Conservation (phyloP, 1,139 yeast genomes). For the Starmera stellimalicola region DNA sequence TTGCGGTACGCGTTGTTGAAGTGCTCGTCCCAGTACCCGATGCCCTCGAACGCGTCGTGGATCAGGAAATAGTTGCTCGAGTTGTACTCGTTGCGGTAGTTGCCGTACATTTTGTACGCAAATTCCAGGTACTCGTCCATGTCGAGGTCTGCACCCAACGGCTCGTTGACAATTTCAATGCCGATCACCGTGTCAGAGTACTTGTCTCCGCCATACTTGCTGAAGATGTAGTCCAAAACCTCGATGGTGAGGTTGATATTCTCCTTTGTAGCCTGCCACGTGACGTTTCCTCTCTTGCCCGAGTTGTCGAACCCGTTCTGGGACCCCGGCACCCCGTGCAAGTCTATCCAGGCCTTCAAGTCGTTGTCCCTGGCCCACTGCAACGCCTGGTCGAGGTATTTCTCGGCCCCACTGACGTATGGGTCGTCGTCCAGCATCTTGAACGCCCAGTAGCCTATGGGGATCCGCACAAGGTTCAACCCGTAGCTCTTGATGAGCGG, state of each 20-base stretch:
- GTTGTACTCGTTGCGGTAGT: slow-evolving; percentile 27
- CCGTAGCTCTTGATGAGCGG: slow-evolving; percentile 37
- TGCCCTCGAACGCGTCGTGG: slow-evolving; percentile 48
- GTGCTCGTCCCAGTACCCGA: slow-evolving; percentile 42
- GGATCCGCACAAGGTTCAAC: slow-evolving; percentile 53
- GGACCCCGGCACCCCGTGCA: slow-evolving; percentile 61
- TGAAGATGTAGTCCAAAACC: slow-evolving; percentile 34
- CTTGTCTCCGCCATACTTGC: slow-evolving; percentile 33
- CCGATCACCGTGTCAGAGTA: slow-evolving; percentile 47
- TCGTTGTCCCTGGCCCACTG: slow-evolving; percentile 43
- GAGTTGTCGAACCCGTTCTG: slow-evolving; percentile 69
- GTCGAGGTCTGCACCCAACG: slow-evolving; percentile 38
- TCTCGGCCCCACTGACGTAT: slow-evolving; percentile 42
- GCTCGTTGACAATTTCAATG: slow-evolving; percentile 58
- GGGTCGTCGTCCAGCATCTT: slow-evolving; percentile 39
- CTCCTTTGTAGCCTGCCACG: slow-evolving; percentile 39
- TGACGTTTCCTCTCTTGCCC: slow-evolving; percentile 41
- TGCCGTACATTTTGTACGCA: slow-evolving; percentile 32
- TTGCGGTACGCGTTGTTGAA: slow-evolving; percentile 25
- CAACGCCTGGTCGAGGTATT: slow-evolving; percentile 43
- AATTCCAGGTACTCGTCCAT: slow-evolving; percentile 29
- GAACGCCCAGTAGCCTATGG: slow-evolving; percentile 66
- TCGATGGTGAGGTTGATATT: slow-evolving; percentile 34
- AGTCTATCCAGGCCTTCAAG: slow-evolving; percentile 50
- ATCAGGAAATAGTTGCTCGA: slow-evolving; percentile 39